A percentile compares a stretch with the other conserved stretches of the same genome.
Evolutionary conservation across 2,329 filamentous ascomycete species (phyloP).

Genomic region (Ceratocystis destructans): DNA sequence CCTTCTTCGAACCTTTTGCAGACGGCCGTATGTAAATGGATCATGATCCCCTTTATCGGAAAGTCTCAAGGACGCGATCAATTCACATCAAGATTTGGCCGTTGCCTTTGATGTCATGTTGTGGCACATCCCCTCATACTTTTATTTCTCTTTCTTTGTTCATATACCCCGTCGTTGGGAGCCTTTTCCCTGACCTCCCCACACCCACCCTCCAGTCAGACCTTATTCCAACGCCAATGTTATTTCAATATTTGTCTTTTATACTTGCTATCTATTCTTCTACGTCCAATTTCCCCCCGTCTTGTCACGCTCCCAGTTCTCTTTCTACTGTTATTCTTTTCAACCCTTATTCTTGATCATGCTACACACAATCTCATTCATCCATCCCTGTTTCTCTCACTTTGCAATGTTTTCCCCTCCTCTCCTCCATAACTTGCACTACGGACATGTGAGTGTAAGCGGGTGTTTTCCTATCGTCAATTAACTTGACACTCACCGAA

Average conservation of each 20-base stretch:
- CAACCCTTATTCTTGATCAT: background rate
- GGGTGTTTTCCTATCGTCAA: no score
- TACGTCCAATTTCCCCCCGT: background rate
- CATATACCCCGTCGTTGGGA: conserved; percentile 18
- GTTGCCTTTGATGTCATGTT: background rate
- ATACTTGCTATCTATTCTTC: conserved; percentile 5
- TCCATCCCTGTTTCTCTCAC: background rate
- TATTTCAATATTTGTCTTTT: conserved; percentile 2
- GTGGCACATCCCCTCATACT: background rate
- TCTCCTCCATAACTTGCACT: background rate
- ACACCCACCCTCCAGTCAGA: background rate
- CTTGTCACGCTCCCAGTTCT: background rate
- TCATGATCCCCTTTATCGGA: background rate
- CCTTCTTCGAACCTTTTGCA: background rate
- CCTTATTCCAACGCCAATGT: background rate
- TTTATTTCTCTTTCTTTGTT: conserved; percentile 17
- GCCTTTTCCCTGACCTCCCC: background rate
- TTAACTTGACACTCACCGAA: no score
- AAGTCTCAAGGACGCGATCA: background rate
- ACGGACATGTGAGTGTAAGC: no score
- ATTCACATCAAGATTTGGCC: background rate
- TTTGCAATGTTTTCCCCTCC: background rate
- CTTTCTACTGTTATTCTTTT: background rate
- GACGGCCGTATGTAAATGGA: background rate
- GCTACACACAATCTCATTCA: background rate